Base-by-base conservation (phyloP, 2,329 filamentous ascomycete species). In the Trichoderma guizhouense region DNA sequence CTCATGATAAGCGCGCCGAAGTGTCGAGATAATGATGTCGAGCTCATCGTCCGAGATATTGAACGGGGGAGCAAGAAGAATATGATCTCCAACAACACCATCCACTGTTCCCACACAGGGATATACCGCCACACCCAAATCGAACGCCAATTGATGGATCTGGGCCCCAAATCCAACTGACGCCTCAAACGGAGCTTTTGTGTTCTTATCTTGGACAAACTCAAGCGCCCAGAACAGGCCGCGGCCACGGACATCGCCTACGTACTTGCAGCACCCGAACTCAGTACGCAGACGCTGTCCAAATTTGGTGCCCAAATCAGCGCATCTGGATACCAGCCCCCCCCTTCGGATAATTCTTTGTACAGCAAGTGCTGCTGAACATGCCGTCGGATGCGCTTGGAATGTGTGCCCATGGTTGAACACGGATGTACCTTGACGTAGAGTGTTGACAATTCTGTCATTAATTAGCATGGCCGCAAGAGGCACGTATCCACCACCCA, bases 41-140 rank as follows among this genome's bases (percentile, higher is more conserved):
- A 67, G 47, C 64, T 55, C 24, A 14, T 34, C 12, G 12, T 67
- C 64, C 14, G 64, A 55, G 8, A 67, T 51, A 11, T 43, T 67
- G 39, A 67, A 67, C 11, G 64, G 64, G 1, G 64, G 64, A 5
- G 64, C 64, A 26, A 67, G 47, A 7, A 67, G 32, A 12, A 67
- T 75, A 78, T 93, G 91, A 76, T 95, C 92, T 14, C 92, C 92
- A 1, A 78, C 77, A 1, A 87, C 84, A 57, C 92, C 85, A 73
- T 86, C 90, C 1, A 84, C 86, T 0, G 88, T 89, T 2, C 91
- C 91, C 0, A 82, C 81, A 0, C 90, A 90, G 1, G 89, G 89
- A 76, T 93, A 93, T 5, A 93, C 72, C 1, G 81, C 79, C 60
- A 86, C 5, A 72, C 76, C 6, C 74, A 74, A 43, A 9, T 78